These are phyloP conservation scores for Pichia heedii DNA, from an alignment of 805 yeast species.

Conservation along the genomic window DNA sequence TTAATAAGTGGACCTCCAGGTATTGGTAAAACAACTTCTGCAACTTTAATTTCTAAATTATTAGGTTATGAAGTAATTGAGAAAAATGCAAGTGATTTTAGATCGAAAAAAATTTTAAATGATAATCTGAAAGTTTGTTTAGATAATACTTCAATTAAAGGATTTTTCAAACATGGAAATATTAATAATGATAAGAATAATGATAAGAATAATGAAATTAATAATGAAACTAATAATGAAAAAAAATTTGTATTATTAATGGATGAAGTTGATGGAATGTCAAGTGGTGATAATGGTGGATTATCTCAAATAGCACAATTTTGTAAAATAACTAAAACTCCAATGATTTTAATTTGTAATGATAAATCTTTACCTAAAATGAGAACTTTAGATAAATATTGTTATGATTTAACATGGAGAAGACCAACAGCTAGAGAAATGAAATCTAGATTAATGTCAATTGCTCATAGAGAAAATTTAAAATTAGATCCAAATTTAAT, in stretches of 20 bases:
- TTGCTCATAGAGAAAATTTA: constrained; percentile 77
- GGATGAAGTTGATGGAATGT: constrained; percentile 99
- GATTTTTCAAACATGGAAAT: constrained; percentile 43
- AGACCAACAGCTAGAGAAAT: constrained; percentile 81
- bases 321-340: constrained; percentile 78
- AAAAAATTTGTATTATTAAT: constrained; percentile 73
- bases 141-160: constrained; percentile 75
- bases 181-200: constrained; percentile 9
- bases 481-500: constrained; percentile 72
- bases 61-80: constrained; percentile 69
- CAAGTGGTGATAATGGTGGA: constrained; percentile 98
- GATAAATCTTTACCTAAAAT: constrained; percentile 88
- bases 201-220: constrained; percentile 7
- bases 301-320: constrained; percentile 88
- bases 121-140: constrained; percentile 60
- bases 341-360: constrained; percentile 88
- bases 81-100: constrained; percentile 80
- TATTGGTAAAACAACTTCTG: constrained; percentile 76
- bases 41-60: constrained; percentile 61
- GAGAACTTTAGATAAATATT: constrained; percentile 86
- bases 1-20: constrained; percentile 86
- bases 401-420: constrained; percentile 74
- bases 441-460: constrained; percentile 78
- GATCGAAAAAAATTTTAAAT: constrained; percentile 73
- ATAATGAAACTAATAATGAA: constrained; percentile 17